Percentiles rank a stretch among this genome's conserved stretches.
Evolutionary conservation across 768 basidiomycete species (phyloP).

Genomic region (Mycena alexandri): DNA sequence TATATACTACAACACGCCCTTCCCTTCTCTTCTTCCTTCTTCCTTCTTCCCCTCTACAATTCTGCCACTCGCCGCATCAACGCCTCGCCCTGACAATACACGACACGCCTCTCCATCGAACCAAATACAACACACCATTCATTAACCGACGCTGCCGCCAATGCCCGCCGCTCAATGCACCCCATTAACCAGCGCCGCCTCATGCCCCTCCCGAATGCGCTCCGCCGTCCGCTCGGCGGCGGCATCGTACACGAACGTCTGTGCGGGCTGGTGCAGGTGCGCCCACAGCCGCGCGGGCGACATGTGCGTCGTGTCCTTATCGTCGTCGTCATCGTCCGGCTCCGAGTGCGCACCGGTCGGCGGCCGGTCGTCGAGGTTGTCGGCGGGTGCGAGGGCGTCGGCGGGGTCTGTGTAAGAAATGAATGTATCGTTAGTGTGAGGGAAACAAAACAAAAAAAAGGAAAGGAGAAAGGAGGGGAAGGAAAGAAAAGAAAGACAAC

Average conservation of each 20-base stretch:
- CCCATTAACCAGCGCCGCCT: slow-evolving; percentile 52
- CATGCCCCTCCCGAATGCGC: slow-evolving; percentile 61
- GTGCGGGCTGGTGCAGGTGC: slow-evolving; percentile 61
- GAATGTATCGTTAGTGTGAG: slow-evolving; percentile 5
- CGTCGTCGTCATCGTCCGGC: slow-evolving; percentile 65
- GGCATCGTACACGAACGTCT: slow-evolving; percentile 89
- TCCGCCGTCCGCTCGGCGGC: slow-evolving; percentile 84
- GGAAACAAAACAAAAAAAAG: not conserved
- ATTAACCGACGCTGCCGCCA: no score
- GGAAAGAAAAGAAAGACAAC: slow-evolving; percentile 11
- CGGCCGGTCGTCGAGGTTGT: slow-evolving; percentile 46
- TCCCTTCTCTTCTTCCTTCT: not conserved
- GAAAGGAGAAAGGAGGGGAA: not conserved
- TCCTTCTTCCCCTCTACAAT: not conserved
- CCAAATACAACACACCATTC: no score
- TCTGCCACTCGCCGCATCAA: not conserved
- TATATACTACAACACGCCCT: not conserved
- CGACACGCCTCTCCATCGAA: no score
- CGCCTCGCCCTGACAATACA: not conserved
- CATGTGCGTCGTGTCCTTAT: slow-evolving; percentile 38
- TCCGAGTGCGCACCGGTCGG: no score
- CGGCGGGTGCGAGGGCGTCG: slow-evolving; percentile 68
- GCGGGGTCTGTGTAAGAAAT: slow-evolving; percentile 57
- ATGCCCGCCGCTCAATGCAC: slow-evolving; percentile 64
- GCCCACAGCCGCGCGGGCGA: slow-evolving; percentile 45